Conservation (phyloP, 306 rosid species). For the Quercus rubra region DNA sequence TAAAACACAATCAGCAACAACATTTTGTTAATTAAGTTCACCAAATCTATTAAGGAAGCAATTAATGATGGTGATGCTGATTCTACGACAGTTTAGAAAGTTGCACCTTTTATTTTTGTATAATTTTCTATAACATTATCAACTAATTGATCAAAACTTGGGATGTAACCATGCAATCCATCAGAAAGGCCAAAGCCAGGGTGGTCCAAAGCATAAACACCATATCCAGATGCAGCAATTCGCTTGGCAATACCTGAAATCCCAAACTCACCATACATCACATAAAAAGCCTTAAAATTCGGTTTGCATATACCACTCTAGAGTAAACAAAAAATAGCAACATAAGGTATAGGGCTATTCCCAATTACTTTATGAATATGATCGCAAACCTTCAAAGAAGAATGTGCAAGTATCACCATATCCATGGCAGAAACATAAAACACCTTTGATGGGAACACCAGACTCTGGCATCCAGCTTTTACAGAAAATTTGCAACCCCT, state of each 20-base stretch:
- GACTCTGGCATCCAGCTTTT: conserved; percentile 79
- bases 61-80: neutral
- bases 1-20: conserved; percentile 17
- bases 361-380: neutral
- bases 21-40: neutral
- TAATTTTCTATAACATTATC: conserved; percentile 71
- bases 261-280: neutral
- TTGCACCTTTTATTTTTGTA: conserved; percentile 56
- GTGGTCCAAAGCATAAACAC: conserved; percentile 75
- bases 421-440: conserved; percentile 87
- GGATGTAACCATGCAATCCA: conserved; percentile 83
- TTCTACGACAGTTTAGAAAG: neutral
- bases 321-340: neutral
- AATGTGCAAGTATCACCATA: conserved; percentile 96
- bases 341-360: neutral
- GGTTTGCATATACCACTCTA: neutral
- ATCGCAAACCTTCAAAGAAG: conserved; percentile 83
- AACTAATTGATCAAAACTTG: conserved; percentile 61
- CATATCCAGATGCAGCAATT: conserved; percentile 78
- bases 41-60: neutral
- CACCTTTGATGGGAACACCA: conserved; percentile 55
- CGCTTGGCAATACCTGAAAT: conserved; percentile 70
- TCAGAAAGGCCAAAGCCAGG: conserved; percentile 92
- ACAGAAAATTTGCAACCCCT: conserved; percentile 79
- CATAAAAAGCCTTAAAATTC: neutral